Conservation (phyloP, 2,329 filamentous ascomycete genomes). For the Juglanconis juglandina region DNA sequence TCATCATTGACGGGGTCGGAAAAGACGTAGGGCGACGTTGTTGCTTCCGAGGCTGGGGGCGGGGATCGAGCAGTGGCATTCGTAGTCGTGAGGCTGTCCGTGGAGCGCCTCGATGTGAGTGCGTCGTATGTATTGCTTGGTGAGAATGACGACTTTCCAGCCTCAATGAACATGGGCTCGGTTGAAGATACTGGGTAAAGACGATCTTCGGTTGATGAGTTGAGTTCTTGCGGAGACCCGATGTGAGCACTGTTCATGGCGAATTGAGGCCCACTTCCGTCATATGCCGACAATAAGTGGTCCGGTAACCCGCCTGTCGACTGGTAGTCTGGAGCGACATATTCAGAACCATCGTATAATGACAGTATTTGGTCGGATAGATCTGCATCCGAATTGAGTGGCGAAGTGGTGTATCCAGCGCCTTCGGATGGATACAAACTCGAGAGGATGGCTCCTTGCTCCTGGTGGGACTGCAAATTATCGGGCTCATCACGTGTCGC, state of each 20-base stretch:
- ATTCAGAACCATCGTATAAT: neutral
- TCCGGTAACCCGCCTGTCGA: neutral
- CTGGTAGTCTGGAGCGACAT: neutral
- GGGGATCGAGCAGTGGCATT: neutral
- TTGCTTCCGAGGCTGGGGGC: neutral
- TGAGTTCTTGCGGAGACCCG: neutral
- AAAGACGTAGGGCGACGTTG: too few relatives aligned
- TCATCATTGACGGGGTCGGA: neutral
- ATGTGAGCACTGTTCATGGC: neutral
- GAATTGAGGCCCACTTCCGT: too few relatives aligned
- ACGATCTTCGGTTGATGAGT: neutral
- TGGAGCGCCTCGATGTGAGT: too few relatives aligned
- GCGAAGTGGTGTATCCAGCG: neutral
- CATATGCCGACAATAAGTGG: neutral
- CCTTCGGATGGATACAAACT: neutral
- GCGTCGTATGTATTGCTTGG: neutral
- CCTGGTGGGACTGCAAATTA: neutral
- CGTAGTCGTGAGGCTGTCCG: neutral
- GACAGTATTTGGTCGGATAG: neutral
- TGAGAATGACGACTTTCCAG: neutral
- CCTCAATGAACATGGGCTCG: neutral
- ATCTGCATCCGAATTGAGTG: neutral
- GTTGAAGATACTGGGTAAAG: neutral
- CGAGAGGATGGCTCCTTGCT: too few relatives aligned
- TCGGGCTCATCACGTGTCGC: neutral